phyloP scores from a whole-genome alignment of 352 stramenopile genomes.

The Phytophthora uliginosa region DNA sequence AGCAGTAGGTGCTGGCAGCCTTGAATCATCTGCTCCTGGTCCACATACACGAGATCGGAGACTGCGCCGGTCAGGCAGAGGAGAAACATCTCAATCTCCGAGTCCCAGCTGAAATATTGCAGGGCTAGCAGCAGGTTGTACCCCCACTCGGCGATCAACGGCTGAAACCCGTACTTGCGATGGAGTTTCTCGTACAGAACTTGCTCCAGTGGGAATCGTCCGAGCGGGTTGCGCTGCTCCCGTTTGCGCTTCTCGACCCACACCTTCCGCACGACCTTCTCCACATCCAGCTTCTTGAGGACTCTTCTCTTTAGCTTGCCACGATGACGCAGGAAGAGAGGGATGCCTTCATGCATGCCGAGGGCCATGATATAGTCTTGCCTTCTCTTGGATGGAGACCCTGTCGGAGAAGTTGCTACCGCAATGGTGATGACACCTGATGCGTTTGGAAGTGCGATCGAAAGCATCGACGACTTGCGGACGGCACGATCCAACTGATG shows the following conservation, averaged over 20 bases:
- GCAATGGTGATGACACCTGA: constrained; percentile 27
- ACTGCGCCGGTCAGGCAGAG: constrained; percentile 75
- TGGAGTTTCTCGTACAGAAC: constrained; percentile 83
- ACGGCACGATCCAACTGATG: constrained; percentile 64
- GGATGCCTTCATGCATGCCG: constrained; percentile 64
- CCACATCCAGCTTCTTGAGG: constrained; percentile 78
- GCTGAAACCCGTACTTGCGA: constrained; percentile 85
- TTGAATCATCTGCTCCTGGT: constrained; percentile 77
- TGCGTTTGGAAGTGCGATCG: constrained; percentile 12
- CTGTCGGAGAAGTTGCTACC: constrained; percentile 11
- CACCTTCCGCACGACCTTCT: constrained; percentile 75
- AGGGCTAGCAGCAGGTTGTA: constrained; percentile 86
- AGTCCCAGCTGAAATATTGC: constrained; percentile 77
- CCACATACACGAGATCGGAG: constrained; percentile 74
- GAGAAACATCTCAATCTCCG: constrained; percentile 84
- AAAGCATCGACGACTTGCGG: constrained; percentile 38
- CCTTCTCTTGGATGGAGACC: constrained; percentile 50
- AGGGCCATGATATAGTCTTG: constrained; percentile 73
- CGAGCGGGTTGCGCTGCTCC: constrained; percentile 60
- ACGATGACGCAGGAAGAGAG: constrained; percentile 79
- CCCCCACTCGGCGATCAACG: constrained; percentile 86
- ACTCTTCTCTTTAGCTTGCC: constrained; percentile 70
- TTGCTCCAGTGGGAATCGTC: constrained; percentile 62
- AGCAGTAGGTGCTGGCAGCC: constrained; percentile 62
- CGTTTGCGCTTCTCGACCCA: constrained; percentile 84